phyloP scores from a whole-genome alignment of 352 stramenopile genomes.

The Phytophthora sp. region DNA sequence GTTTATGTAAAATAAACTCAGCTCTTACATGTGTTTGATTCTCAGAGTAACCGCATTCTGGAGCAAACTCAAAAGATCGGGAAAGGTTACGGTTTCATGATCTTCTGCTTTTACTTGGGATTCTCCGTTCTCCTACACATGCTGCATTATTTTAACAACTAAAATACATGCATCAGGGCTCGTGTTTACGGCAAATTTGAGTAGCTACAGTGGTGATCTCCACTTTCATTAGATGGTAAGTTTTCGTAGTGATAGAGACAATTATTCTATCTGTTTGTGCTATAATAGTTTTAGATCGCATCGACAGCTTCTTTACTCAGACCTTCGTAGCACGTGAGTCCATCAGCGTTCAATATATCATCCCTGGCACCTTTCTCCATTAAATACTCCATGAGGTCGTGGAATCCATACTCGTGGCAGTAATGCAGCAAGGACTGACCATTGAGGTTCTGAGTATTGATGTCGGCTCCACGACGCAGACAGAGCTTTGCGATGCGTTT shows the following conservation, averaged over 20 bases:
- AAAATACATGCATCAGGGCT: slow-evolving; percentile 25
- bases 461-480: slow-evolving; percentile 90
- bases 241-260: slow-evolving; percentile 9
- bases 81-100: slow-evolving; percentile 81
- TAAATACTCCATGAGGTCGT: slow-evolving; percentile 94
- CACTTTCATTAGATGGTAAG: slow-evolving; percentile 4
- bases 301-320: slow-evolving; percentile 88
- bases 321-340: slow-evolving; percentile 95
- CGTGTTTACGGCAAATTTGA: neutral
- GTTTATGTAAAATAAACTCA: neutral
- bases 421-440: slow-evolving; percentile 94
- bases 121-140: slow-evolving; percentile 77
- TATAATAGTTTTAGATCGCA: slow-evolving; percentile 46
- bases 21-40: neutral
- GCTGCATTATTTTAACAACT: slow-evolving; percentile 85
- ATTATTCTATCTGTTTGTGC: slow-evolving; percentile 12
- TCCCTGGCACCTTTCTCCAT: slow-evolving; percentile 95
- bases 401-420: slow-evolving; percentile 94
- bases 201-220: neutral
- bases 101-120: slow-evolving; percentile 85
- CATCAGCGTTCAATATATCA: slow-evolving; percentile 92
- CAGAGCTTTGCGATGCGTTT: slow-evolving; percentile 96
- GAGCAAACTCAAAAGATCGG: slow-evolving; percentile 80
- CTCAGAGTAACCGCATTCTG: slow-evolving; percentile 78
- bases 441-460: slow-evolving; percentile 94